Evolutionary conservation across 169 alveolate genomes (phyloP), one percentile per base, ranked within the genome.

Genomic region (Babesia bovis): DNA sequence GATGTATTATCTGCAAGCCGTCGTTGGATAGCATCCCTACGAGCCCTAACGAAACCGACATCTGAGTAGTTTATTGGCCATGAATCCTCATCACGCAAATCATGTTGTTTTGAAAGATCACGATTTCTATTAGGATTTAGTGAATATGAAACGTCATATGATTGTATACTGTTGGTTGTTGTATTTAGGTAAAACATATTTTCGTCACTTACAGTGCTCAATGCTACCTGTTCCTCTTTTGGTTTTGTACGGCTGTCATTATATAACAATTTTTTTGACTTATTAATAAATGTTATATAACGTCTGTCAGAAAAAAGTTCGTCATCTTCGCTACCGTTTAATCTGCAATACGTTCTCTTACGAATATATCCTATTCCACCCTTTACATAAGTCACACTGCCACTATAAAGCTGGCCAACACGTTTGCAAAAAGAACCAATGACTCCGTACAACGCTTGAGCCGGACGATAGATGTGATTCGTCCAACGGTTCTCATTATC

Each of bases 391-490:
- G 35, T 13, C 45, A 26, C 30, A 7, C 35, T 28, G 59, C 71
- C 26, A 5, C 26, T 42, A 60, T 28, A 25, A 32, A 12, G 1
- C 41, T 52, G 36, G 42, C 55, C 59, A 33, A 56, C 19, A 67
- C 63, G 47, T 36, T 17, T 2, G 75, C 73, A 60, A 49, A 71
- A 49, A 72, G 6, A 38, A 71, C 55, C 23, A 68, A 63, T 0
- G 47, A 30, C 17, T 61, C 45, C 67, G 6, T 61, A 40, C 60
- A 51, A 15, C 45, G 83, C 17, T 44, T 61, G 17, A 5, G 33
- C 72, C 36, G 78, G 33, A 25, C 42, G 41, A n/a, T 23, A 9
- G 17, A 53, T 30, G 0, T 40, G 53, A 13, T 19, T 32, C 0
- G 56, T 15, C 56, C 41, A 23, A 13, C 13, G 45, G 55, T 32